Conservation (phyloP, 1,139 yeast genomes). For the Debaryomyces psychrophilus region DNA sequence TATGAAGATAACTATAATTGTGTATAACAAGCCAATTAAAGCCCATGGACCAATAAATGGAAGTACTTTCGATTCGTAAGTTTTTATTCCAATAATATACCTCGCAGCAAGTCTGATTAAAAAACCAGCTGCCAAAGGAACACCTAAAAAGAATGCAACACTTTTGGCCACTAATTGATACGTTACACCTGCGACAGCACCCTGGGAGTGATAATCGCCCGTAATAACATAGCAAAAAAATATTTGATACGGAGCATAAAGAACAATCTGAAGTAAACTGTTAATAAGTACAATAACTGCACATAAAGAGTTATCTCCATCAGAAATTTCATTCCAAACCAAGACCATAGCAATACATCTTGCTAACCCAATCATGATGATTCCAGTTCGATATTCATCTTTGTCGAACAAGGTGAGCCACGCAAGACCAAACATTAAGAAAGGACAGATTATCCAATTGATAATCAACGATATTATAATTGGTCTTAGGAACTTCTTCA, state of each 20-base stretch:
- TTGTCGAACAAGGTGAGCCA: constrained; percentile 57
- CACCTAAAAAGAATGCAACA: constrained; percentile 58
- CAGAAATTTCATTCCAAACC: constrained; percentile 62
- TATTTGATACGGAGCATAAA: constrained; percentile 58
- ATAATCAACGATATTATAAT: constrained; percentile 44
- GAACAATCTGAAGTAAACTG: constrained; percentile 53
- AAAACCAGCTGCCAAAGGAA: constrained; percentile 54
- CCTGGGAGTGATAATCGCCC: constrained; percentile 18
- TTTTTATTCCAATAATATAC: constrained; percentile 27
- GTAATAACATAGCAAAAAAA: constrained; percentile 48
- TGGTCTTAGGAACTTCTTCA: constrained; percentile 30
- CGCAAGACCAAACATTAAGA: constrained; percentile 59
- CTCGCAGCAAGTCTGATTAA: constrained; percentile 38
- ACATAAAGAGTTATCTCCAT: constrained; percentile 55
- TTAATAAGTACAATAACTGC: constrained; percentile 57
- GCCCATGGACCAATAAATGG: constrained; percentile 53
- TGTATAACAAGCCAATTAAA: constrained; percentile 54
- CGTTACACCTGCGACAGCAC: constrained; percentile 22
- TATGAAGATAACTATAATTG: constrained; percentile 56
- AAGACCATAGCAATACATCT: constrained; percentile 68
- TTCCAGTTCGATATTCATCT: constrained; percentile 54
- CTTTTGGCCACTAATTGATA: constrained; percentile 51
- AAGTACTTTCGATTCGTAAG: constrained; percentile 36
- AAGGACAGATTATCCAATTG: constrained; percentile 63
- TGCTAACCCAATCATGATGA: constrained; percentile 62